Evolutionary conservation across 805 yeast genomes (phyloP).

Genomic region (Wickerhamomyces xylosicus): DNA sequence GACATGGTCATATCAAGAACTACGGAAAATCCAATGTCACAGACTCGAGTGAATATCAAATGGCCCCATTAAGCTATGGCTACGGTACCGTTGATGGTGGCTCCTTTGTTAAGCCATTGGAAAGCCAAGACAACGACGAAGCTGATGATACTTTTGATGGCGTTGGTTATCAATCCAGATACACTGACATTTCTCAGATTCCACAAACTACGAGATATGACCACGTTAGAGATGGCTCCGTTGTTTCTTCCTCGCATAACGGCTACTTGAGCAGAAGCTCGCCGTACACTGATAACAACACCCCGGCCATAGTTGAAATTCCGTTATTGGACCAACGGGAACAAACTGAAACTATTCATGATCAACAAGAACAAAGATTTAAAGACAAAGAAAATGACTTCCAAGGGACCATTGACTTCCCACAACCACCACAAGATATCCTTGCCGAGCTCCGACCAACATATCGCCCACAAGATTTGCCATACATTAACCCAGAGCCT

Average conservation of each 20-base stretch:
- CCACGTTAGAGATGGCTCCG: neutral
- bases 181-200: neutral
- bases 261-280: neutral
- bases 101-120: conserved; percentile 5
- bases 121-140: conserved; percentile 1
- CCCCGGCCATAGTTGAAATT: too few relatives aligned
- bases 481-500: too few relatives aligned
- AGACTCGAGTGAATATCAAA: conserved; percentile 13
- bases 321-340: neutral
- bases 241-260: neutral
- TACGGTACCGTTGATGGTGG: conserved; percentile 20
- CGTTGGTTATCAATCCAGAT: conserved; percentile 1
- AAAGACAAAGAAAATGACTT: too few relatives aligned
- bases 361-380: too few relatives aligned
- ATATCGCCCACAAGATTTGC: too few relatives aligned
- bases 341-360: too few relatives aligned
- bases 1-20: conserved; percentile 12
- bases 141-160: conserved; percentile 13
- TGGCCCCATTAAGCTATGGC: conserved; percentile 17
- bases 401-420: too few relatives aligned
- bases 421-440: neutral
- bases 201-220: neutral
- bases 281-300: neutral
- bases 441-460: neutral
- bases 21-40: conserved; percentile 7